phyloP scores from a whole-genome alignment of 139 green algal species.

The Volvox africanus region DNA sequence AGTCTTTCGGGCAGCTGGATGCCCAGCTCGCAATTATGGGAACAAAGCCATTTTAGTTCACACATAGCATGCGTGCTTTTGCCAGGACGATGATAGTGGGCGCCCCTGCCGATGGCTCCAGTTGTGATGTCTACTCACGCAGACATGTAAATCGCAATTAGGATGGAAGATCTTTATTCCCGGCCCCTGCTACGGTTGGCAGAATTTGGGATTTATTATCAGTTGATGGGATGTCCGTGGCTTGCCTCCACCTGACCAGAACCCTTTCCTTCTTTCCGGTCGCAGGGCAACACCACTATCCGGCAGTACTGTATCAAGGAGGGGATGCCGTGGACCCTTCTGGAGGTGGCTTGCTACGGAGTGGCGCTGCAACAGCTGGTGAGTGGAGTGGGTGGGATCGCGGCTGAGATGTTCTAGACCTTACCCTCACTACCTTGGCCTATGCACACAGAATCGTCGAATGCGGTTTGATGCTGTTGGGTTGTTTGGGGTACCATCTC shows the following conservation, averaged over 20 bases:
- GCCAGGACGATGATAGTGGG: too few relatives aligned
- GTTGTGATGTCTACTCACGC: background rate
- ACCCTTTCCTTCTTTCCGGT: background rate
- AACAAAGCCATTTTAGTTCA: too few relatives aligned
- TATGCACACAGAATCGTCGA: background rate
- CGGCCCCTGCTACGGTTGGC: too few relatives aligned
- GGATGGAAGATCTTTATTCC: background rate
- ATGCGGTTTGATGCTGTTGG: background rate
- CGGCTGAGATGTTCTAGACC: background rate
- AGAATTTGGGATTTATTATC: background rate
- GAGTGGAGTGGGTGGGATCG: background rate
- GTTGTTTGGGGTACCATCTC: background rate
- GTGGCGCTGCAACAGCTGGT: constrained; percentile 27
- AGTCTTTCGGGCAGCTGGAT: too few relatives aligned
- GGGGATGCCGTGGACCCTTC: constrained; percentile 29
- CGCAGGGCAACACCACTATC: constrained; percentile 38
- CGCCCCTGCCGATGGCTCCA: background rate
- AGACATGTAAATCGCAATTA: background rate
- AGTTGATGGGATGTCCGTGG: too few relatives aligned
- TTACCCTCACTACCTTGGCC: background rate
- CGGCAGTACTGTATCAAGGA: constrained; percentile 1
- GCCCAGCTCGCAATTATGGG: too few relatives aligned
- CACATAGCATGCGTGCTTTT: too few relatives aligned
- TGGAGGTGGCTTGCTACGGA: constrained; percentile 33
- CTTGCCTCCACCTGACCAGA: background rate